Conservation (phyloP, 805 yeast species). For the Wickerhamomyces mucosus region DNA sequence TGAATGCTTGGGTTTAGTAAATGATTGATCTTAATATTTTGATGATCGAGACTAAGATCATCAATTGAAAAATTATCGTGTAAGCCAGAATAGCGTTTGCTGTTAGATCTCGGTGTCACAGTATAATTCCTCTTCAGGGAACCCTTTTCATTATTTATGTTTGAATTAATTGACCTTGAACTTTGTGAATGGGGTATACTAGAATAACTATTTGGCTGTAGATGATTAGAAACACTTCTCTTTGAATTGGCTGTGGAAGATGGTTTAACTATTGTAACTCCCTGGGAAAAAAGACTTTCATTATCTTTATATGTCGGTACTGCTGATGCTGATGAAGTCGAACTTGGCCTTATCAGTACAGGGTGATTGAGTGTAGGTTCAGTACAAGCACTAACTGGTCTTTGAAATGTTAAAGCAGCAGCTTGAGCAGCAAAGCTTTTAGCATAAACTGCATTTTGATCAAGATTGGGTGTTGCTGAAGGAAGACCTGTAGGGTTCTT, state of each 20-base stretch:
- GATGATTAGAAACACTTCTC: background rate
- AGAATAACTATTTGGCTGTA: background rate
- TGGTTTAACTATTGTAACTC: background rate
- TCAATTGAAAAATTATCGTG: no score
- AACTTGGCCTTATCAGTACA: background rate
- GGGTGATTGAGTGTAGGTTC: slow-evolving; percentile 8
- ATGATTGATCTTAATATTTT: slow-evolving; percentile 4
- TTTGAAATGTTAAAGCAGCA: slow-evolving; percentile 7
- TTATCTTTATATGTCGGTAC: slow-evolving; percentile 1
- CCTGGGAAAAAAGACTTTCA: background rate
- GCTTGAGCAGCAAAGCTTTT: slow-evolving; percentile 19
- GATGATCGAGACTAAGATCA: slow-evolving; percentile 1
- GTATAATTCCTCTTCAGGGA: slow-evolving; percentile 2
- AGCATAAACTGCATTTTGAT: slow-evolving; percentile 1
- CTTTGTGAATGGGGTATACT: background rate
- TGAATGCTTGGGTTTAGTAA: slow-evolving; percentile 10
- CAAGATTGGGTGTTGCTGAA: background rate
- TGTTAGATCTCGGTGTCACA: slow-evolving; percentile 1
- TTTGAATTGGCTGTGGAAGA: background rate
- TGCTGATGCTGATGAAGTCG: slow-evolving; percentile 5
- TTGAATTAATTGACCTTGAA: slow-evolving; percentile 1
- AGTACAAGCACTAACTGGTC: background rate
- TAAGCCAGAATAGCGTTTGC: slow-evolving; percentile 2
- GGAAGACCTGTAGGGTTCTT: slow-evolving; percentile 18
- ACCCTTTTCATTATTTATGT: slow-evolving; percentile 1